Evolutionary conservation across 1,284 basidiomycete genomes (phyloP), one percentile per base, ranked within the genome.

Genomic region (Boletus hoseneyae): DNA sequence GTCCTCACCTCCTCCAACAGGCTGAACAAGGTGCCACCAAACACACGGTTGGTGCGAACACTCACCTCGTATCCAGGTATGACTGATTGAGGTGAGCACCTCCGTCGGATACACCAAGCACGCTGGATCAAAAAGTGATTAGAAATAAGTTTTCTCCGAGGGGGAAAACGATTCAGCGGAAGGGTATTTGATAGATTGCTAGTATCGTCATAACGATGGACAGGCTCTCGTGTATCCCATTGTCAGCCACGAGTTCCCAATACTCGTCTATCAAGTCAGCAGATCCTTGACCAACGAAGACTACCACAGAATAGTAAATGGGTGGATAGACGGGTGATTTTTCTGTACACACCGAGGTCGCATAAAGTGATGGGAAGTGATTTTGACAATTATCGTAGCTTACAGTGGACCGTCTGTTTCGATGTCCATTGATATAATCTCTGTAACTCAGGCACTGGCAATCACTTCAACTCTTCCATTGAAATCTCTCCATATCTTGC

Each of bases 211-310:
- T n/a, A n/a, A n/a, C n/a, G n/a, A n/a, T n/a, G n/a, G n/a, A n/a
- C n/a, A n/a, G n/a, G n/a, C n/a, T n/a, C n/a, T n/a, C 87, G 7
- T 87, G 66, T 57, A 89, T 83, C 2, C 79, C 85, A 12, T 76
- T 78, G 21, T 73, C 70, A 2, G 70, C 59, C 11, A 82, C 73
- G 13, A 84, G 70, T 2, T 62, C 61, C 9, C 72, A 73, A 51
- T 80, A 85, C 54, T 77, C 73, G 9, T 70, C 66, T 12, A 80
- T 51, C 10, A 86, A 69, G 10, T 71, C 68, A 2, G 73, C 66
- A 1, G 78, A 79, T 7, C 73, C 83, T 68, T 88, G 83, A 4
- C 79, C 75, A 43, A 75, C 61, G 51, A 87, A 88, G 0, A 83
- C 85, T 81, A 27, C 23, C 3, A 23, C n/a, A 21, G 10, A n/a